phyloP scores from a whole-genome alignment of 148 eudicot genomes.

The Amaranthus hypochondriacus region DNA sequence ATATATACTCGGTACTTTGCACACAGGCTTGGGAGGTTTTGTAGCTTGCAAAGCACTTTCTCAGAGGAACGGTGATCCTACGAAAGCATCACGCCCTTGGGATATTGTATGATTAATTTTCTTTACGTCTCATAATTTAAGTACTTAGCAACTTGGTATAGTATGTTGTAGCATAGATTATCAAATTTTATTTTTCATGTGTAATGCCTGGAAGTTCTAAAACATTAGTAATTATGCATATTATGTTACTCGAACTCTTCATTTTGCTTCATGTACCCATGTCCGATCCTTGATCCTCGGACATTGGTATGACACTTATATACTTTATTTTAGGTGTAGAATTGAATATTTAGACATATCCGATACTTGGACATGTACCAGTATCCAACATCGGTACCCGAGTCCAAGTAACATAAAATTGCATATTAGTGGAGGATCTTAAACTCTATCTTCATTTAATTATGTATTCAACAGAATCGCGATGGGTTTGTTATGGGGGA shows the following conservation, averaged over 20 bases:
- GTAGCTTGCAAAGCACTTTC: slow-evolving; percentile 94
- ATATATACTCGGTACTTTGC: slow-evolving; percentile 1
- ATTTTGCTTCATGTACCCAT: too few relatives aligned
- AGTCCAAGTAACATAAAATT: too few relatives aligned
- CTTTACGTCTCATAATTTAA: slow-evolving; percentile 3
- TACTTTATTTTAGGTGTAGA: too few relatives aligned
- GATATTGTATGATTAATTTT: slow-evolving; percentile 50
- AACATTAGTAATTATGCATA: background rate
- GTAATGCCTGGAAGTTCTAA: background rate
- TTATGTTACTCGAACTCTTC: too few relatives aligned
- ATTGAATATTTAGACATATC: too few relatives aligned
- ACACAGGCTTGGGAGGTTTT: slow-evolving; percentile 91
- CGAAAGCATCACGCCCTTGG: slow-evolving; percentile 97
- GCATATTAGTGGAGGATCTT: background rate
- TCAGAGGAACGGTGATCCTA: slow-evolving; percentile 75
- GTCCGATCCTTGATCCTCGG: too few relatives aligned
- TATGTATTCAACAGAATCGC: slow-evolving; percentile 52
- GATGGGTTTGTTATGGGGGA: slow-evolving; percentile 99
- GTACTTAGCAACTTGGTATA: background rate
- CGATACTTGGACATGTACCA: too few relatives aligned
- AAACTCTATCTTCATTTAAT: slow-evolving; percentile 1
- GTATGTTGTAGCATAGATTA: background rate
- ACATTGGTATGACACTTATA: too few relatives aligned
- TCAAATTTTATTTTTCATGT: background rate
- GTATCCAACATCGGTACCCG: too few relatives aligned